These are phyloP conservation scores for Penicillium sp. DNA, from an alignment of 2,329 filamentous ascomycete species.

Conservation along the genomic window DNA sequence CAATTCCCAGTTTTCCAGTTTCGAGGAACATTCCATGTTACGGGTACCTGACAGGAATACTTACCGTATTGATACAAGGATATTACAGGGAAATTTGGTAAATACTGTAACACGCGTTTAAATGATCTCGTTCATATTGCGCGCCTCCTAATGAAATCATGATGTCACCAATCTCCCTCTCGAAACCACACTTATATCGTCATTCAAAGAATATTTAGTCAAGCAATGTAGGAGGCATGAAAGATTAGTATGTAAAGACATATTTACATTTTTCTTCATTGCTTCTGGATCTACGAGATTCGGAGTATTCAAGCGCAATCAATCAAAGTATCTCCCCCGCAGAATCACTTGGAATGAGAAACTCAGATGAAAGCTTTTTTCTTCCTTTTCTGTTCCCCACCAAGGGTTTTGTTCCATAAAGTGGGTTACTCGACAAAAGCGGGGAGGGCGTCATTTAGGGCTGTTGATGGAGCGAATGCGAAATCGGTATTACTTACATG, in stretches of 20 bases:
- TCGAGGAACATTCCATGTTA: not conserved
- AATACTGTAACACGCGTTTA: conserved; percentile 3
- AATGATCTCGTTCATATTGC: not conserved
- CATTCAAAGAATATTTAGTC: not conserved
- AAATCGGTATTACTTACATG: conserved; percentile 27
- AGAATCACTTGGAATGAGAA: conserved; percentile 13
- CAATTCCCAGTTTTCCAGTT: not conserved
- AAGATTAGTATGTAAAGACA: not conserved
- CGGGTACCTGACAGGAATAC: not conserved
- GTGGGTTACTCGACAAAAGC: conserved; percentile 13
- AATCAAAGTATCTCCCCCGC: conserved; percentile 16
- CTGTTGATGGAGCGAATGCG: conserved; percentile 26
- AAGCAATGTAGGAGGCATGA: not conserved
- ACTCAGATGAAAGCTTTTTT: not conserved
- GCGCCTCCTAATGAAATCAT: conserved; percentile 27
- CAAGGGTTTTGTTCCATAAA: conserved; percentile 11
- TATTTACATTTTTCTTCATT: not conserved
- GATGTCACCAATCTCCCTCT: conserved; percentile 19
- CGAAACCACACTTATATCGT: not conserved
- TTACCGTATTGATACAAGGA: not conserved
- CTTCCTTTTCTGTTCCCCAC: conserved; percentile 4
- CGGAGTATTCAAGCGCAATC: conserved; percentile 2
- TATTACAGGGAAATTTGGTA: too few relatives aligned
- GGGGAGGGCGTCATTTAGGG: conserved; percentile 20
- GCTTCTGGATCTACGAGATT: not conserved